phyloP scores from a whole-genome alignment of 805 yeast genomes.

The Grigorovia yakushimaensis region DNA sequence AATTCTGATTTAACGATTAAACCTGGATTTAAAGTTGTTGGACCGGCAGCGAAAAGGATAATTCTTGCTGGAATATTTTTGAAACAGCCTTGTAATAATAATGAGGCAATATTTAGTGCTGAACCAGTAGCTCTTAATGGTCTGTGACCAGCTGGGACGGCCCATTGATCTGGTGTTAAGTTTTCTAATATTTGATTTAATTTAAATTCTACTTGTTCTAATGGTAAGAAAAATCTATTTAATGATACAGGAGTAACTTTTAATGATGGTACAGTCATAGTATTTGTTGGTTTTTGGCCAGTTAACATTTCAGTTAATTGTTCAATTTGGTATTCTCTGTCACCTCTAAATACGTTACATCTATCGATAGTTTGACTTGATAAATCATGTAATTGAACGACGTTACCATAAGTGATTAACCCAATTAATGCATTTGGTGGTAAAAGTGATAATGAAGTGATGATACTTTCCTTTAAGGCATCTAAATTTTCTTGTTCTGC shows the following conservation, averaged over 20 bases:
- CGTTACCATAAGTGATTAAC: slow-evolving; percentile 74
- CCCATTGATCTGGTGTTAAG: slow-evolving; percentile 79
- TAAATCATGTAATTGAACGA: slow-evolving; percentile 82
- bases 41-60: slow-evolving; percentile 87
- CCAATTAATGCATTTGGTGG: slow-evolving; percentile 90
- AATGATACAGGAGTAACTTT: slow-evolving; percentile 35
- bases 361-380: slow-evolving; percentile 58
- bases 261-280: slow-evolving; percentile 23
- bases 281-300: slow-evolving; percentile 38
- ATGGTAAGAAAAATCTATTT: slow-evolving; percentile 62
- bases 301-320: slow-evolving; percentile 55
- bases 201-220: slow-evolving; percentile 73
- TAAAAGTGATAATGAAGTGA: slow-evolving; percentile 62
- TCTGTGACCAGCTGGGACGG: slow-evolving; percentile 72
- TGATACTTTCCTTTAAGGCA: slow-evolving; percentile 72
- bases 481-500: slow-evolving; percentile 81
- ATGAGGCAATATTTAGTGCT: slow-evolving; percentile 77
- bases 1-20: slow-evolving; percentile 83
- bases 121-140: slow-evolving; percentile 90
- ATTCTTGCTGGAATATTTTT: slow-evolving; percentile 83
- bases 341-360: slow-evolving; percentile 80
- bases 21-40: slow-evolving; percentile 93
- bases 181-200: slow-evolving; percentile 71
- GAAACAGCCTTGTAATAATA: slow-evolving; percentile 71
- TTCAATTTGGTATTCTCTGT: slow-evolving; percentile 59